A percentile compares a stretch with the other conserved stretches of the same genome.
Conservation (phyloP, 2,329 filamentous ascomycete genomes). For the Sporothrix variecibatus region DNA sequence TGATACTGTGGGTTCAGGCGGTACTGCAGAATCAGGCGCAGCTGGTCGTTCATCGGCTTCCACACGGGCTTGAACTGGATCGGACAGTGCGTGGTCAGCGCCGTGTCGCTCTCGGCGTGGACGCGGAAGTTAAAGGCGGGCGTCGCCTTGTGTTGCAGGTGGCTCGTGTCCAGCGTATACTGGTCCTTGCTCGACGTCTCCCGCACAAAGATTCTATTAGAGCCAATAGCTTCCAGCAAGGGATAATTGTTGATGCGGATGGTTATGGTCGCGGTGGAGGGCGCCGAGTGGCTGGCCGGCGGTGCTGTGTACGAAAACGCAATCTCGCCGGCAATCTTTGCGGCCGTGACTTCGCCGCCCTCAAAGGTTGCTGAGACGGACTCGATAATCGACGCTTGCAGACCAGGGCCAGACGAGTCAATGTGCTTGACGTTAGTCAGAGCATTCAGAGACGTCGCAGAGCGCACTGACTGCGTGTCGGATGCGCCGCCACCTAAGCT, state of each 20-base stretch:
- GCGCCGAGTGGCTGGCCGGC: slow-evolving; percentile 33
- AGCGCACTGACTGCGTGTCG: slow-evolving; percentile 89
- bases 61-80: slow-evolving; percentile 73
- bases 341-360: slow-evolving; percentile 67
- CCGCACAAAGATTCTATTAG: slow-evolving; percentile 87
- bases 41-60: slow-evolving; percentile 81
- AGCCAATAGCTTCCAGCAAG: slow-evolving; percentile 86
- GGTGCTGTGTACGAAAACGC: slow-evolving; percentile 72
- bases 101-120: slow-evolving; percentile 61
- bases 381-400: slow-evolving; percentile 89
- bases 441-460: slow-evolving; percentile 75
- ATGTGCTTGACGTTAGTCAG: slow-evolving; percentile 74
- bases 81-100: slow-evolving; percentile 63
- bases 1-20: slow-evolving; percentile 66
- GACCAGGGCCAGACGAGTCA: slow-evolving; percentile 74
- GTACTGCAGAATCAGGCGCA: slow-evolving; percentile 85
- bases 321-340: slow-evolving; percentile 82
- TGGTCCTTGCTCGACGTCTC: slow-evolving; percentile 69
- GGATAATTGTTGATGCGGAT: slow-evolving; percentile 87
- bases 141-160: slow-evolving; percentile 68
- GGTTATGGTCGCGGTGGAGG: slow-evolving; percentile 58
- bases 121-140: slow-evolving; percentile 93
- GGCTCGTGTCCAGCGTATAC: slow-evolving; percentile 73
- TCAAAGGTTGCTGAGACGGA: slow-evolving; percentile 86
- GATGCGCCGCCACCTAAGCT: slow-evolving; percentile 59